Base-by-base conservation (phyloP, 768 basidiomycete genomes). In the Suillus variegatus region DNA sequence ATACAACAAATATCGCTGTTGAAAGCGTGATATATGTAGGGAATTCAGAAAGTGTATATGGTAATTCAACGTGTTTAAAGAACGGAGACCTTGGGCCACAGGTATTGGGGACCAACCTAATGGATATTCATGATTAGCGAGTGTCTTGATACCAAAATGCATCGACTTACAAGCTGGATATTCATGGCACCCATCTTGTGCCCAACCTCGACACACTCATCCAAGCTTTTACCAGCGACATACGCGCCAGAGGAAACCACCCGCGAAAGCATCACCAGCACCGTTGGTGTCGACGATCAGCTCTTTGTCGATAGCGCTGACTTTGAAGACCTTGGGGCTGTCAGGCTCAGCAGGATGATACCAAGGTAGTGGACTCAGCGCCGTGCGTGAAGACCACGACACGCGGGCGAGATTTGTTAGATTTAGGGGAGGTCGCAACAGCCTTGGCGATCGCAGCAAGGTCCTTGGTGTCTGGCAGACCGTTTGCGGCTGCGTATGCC, bases 231-330 rank as follows among this genome's bases (percentile, higher is more conserved):
- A 14, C 94, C 95, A 43, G 85, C 76, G 61, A 93, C 88, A 64
- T 86, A 82, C 2, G 91, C 96, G 60, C 94, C 97, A n/a, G 62
- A 98, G 78, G 85, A 99, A 96, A 46, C 93, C 97, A 65, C 97
- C 97, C 32, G 95, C 95, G 72, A 99, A 99, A 51, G 94, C 94
- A 76, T 99, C 97, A 51, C 97, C 97, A 25, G 97, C 97, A 61
- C 94, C 97, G 78, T 99, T 99, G 57, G 97, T 99, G 76, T 99
- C 97, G 65, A 97, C 90, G 69, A 97, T 95, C 76, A 89, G 71
- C 47, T 81, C 84, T 62, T 84, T 82, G 55, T 73, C 70, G 65
- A 97, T 80, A 46, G 83, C 79, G 61, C 80, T 74, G 60, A 97
- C 93, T 4, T 80, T 64, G 77, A 81, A 90, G 18, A 80, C 71